These are phyloP conservation scores for Poa pratensis DNA, from an alignment of 176 grass and related monocot species.

Conservation along the genomic window DNA sequence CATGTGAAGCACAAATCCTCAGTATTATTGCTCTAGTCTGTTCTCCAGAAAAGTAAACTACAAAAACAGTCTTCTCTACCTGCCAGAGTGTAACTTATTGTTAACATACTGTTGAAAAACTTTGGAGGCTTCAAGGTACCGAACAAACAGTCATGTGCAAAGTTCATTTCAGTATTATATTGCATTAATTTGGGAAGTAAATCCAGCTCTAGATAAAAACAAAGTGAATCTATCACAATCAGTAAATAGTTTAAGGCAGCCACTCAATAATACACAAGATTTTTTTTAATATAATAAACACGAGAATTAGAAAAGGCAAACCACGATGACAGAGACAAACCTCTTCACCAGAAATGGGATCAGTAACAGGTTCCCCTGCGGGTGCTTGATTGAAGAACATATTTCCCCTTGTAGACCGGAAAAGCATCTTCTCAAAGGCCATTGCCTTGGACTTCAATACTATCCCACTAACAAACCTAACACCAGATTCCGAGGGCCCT, in stretches of 20 bases:
- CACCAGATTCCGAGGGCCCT: constrained; percentile 67
- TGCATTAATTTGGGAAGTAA: not conserved
- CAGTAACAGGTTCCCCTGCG: constrained; percentile 88
- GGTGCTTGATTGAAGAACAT: constrained; percentile 96
- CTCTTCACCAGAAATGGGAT: constrained; percentile 93
- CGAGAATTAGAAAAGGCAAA: constrained; percentile 42
- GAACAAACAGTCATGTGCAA: not conserved
- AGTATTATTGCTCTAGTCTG: constrained; percentile 88
- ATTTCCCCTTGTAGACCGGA: constrained; percentile 96
- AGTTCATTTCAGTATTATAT: constrained; percentile 26
- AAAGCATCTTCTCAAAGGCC: constrained; percentile 97
- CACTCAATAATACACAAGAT: constrained; percentile 40
- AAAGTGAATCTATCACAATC: constrained; percentile 29
- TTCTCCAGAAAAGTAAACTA: constrained; percentile 98
- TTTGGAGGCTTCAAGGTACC: constrained; percentile 15
- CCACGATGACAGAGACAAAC: constrained; percentile 64
- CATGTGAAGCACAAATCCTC: constrained; percentile 93
- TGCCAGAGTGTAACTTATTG: constrained; percentile 46
- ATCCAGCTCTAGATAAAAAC: constrained; percentile 9
- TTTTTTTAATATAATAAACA: constrained; percentile 17
- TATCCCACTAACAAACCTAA: constrained; percentile 97
- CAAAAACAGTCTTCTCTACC: constrained; percentile 97
- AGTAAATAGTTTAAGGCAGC: constrained; percentile 18
- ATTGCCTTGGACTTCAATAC: constrained; percentile 90
- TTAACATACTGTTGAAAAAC: constrained; percentile 28